Evolutionary conservation across 352 stramenopile species (phyloP).

Genomic region (Phytophthora ramorum): DNA sequence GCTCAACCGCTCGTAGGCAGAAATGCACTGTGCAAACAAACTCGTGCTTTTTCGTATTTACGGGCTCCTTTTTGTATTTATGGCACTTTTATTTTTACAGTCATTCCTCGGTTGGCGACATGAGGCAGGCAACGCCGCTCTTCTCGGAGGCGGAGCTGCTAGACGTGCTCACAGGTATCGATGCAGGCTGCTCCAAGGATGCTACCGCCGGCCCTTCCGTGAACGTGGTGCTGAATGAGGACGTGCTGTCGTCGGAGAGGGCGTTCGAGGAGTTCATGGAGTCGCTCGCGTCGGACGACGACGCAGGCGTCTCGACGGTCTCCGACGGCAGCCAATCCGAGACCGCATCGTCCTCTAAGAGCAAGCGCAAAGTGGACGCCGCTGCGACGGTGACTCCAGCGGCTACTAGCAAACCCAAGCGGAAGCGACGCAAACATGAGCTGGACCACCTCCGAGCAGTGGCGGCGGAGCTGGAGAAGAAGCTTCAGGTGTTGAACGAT

Average conservation of each 20-base stretch:
- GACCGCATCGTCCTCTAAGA: not conserved
- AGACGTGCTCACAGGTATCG: constrained; percentile 48
- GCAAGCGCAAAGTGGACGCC: constrained; percentile 1
- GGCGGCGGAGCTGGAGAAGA: constrained; percentile 48
- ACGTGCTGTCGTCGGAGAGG: constrained; percentile 30
- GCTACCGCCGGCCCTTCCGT: constrained; percentile 1
- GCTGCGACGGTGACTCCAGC: constrained; percentile 1
- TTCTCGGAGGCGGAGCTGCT: constrained; percentile 64
- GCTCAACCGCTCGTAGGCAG: constrained; percentile 4
- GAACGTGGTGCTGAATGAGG: constrained; percentile 21
- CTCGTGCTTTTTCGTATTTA: no score
- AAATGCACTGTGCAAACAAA: no score
- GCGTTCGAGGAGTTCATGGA: constrained; percentile 40
- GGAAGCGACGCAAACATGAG: constrained; percentile 63
- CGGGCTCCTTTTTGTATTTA: not conserved
- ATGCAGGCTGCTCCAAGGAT: constrained; percentile 9
- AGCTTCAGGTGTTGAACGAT: constrained; percentile 49
- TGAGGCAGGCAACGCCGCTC: constrained; percentile 2
- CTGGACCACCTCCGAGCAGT: constrained; percentile 57
- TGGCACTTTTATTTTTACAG: not conserved
- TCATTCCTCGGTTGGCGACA: constrained; percentile 13
- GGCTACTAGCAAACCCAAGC: constrained; percentile 36
- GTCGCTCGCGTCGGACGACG: constrained; percentile 31
- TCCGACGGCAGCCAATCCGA: constrained; percentile 16
- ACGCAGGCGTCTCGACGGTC: not conserved